These are phyloP conservation scores for Schwanniomyces sp. DNA, from an alignment of 805 yeast species.

Conservation along the genomic window DNA sequence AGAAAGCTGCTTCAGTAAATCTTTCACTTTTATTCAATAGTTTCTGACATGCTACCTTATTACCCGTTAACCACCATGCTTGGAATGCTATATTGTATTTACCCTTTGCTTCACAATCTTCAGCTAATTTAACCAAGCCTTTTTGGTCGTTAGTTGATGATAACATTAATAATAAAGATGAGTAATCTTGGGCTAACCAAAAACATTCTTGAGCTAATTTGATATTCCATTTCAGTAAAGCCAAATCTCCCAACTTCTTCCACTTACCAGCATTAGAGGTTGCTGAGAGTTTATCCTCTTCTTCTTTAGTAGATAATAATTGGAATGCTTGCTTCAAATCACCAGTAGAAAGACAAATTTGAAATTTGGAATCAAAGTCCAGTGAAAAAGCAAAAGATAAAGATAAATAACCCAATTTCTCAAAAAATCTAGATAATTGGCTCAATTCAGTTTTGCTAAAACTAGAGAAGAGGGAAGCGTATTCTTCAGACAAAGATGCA, in stretches of 20 bases:
- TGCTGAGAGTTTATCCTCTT: slow-evolving; percentile 49
- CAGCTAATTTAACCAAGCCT: slow-evolving; percentile 64
- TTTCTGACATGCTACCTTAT: slow-evolving; percentile 59
- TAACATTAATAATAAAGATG: slow-evolving; percentile 77
- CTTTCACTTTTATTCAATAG: slow-evolving; percentile 69
- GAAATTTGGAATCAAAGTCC: slow-evolving; percentile 90
- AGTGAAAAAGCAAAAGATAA: slow-evolving; percentile 82
- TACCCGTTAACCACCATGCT: slow-evolving; percentile 85
- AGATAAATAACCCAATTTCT: slow-evolving; percentile 84
- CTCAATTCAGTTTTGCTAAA: slow-evolving; percentile 66
- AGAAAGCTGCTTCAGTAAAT: slow-evolving; percentile 80
- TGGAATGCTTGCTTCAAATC: slow-evolving; percentile 71
- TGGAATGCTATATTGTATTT: slow-evolving; percentile 89
- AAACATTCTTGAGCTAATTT: slow-evolving; percentile 79
- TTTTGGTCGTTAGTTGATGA: slow-evolving; percentile 73
- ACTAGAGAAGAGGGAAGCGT: slow-evolving; percentile 50
- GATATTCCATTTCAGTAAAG: slow-evolving; percentile 76
- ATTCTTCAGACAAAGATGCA: slow-evolving; percentile 54
- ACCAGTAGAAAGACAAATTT: slow-evolving; percentile 77
- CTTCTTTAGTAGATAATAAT: slow-evolving; percentile 30
- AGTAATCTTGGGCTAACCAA: slow-evolving; percentile 74
- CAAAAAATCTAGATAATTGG: slow-evolving; percentile 88
- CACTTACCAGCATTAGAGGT: slow-evolving; percentile 56
- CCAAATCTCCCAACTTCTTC: slow-evolving; percentile 88
- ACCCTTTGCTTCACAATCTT: slow-evolving; percentile 67